Base-by-base conservation (phyloP, 805 yeast genomes). In the Yamadazyma sp. region DNA sequence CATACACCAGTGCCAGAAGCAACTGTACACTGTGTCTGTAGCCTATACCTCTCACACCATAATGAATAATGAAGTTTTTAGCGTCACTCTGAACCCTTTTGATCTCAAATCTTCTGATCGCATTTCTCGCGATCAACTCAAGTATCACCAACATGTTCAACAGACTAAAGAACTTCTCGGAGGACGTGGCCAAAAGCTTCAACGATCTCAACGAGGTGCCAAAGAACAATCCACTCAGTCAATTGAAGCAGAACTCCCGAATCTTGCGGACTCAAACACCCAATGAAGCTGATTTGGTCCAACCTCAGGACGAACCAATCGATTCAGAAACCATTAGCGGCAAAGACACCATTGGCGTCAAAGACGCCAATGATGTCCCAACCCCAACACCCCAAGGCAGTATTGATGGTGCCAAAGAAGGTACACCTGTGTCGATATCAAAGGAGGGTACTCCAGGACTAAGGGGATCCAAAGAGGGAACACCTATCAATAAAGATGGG, bases 201-300 rank as follows among this genome's bases (percentile, higher is more conserved):
- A 66, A 62, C 33, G 71, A 66, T 9, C 33, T 58, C 36, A 56
- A 49, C 26, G 52, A 38, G 13, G 51, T 49, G 31, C 39, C 43
- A 6, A 40, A 36, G 31, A 33, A 32, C 11, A 40, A 46, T 11
- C 60, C 60, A 18, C 37, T 60, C 17, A 40, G 43, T 14, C 65
- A 60, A 29, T 45, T 68, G 46, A 62, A 66, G 40, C 56, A 53
- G 21, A 59, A 57, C 21, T 43, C 56, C 18, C 55, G 50, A 34
- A 51, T 70, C 1, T 51, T 76, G 22, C 42, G 53, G 14, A 61
- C 68, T 5, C 45, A 50, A 33, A 76, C 83, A 3, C 82, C 81
- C 1, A 73, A 64, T 27, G 62, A 68, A 3, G 58, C 52, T 3
- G 70, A 63, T 3, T 50, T 76, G 39, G 53, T 59, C 0, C 78